Evolutionary conservation across 2,329 filamentous ascomycete genomes (phyloP).

Genomic region (Fonsecaea monophora): DNA sequence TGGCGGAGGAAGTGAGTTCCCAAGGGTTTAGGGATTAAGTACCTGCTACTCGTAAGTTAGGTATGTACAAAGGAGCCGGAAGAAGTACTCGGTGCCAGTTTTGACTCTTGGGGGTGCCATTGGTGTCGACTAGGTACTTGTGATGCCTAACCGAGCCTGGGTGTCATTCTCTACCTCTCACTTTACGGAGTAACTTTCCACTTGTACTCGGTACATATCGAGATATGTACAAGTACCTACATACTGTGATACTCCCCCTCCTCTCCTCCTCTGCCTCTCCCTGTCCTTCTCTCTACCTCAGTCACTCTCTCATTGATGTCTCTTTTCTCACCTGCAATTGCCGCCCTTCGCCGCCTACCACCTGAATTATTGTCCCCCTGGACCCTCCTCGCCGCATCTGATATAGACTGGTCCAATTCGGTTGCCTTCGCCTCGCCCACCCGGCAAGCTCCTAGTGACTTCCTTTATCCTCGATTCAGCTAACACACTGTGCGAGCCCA

Average conservation of each 20-base stretch:
- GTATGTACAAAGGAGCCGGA: too few species aligned
- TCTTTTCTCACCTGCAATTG: neutral
- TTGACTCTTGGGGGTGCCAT: too few species aligned
- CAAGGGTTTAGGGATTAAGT: too few species aligned
- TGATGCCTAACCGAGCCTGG: too few species aligned
- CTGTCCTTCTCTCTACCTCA: neutral
- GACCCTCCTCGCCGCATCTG: neutral
- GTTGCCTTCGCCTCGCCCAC: slow-evolving; percentile 14
- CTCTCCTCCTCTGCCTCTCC: neutral
- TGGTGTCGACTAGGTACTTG: too few species aligned
- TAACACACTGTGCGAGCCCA: neutral
- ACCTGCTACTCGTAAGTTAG: too few species aligned
- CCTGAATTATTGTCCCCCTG: neutral
- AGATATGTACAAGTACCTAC: too few species aligned
- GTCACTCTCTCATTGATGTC: neutral
- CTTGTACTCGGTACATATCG: too few species aligned
- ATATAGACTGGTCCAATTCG: neutral
- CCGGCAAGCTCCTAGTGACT: neutral
- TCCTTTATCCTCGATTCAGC: neutral
- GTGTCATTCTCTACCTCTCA: too few species aligned
- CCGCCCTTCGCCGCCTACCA: slow-evolving; percentile 1
- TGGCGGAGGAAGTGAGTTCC: neutral
- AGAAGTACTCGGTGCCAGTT: too few species aligned
- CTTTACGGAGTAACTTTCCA: too few species aligned
- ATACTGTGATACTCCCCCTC: neutral